Percentiles rank a stretch among this genome's conserved stretches.
These are phyloP conservation scores for Mycosphaerelloides madeirae DNA, from an alignment of 2,329 filamentous ascomycete genomes.

Conservation along the genomic window DNA sequence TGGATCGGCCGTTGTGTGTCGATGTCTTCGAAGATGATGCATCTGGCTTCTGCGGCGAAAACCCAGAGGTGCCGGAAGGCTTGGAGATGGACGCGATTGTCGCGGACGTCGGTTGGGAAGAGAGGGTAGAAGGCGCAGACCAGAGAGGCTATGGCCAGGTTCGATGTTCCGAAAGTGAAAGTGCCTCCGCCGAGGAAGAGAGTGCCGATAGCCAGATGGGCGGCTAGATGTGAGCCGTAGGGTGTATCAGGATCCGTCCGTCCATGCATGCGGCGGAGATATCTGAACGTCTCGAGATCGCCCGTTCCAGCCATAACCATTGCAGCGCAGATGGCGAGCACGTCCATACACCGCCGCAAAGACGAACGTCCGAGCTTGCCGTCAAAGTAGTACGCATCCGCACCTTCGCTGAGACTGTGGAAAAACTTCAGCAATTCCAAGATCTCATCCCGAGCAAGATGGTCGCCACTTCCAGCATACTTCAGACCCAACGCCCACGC, in stretches of 20 bases:
- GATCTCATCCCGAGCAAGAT: constrained; percentile 71
- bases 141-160: constrained; percentile 78
- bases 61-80: constrained; percentile 98
- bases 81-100: constrained; percentile 91
- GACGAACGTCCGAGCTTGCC: constrained; percentile 77
- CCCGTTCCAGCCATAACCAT: constrained; percentile 96
- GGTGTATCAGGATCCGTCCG: constrained; percentile 77
- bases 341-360: constrained; percentile 84
- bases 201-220: constrained; percentile 84
- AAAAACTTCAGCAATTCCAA: constrained; percentile 69
- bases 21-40: constrained; percentile 80
- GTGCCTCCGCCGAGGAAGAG: constrained; percentile 91
- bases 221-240: constrained; percentile 89
- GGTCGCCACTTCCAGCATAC: constrained; percentile 50
- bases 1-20: constrained; percentile 75
- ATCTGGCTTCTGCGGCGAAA: constrained; percentile 81
- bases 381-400: constrained; percentile 59
- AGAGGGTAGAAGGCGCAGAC: constrained; percentile 91
- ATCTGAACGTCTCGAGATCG: constrained; percentile 77
- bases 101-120: constrained; percentile 81
- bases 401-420: constrained; percentile 21
- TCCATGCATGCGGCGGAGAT: constrained; percentile 81
- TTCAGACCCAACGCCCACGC: constrained; percentile 61
- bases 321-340: constrained; percentile 73
- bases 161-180: constrained; percentile 82